A percentile compares a stretch with the other conserved stretches of the same genome.
Conservation (phyloP, 2,329 filamentous ascomycete species). For the Chaetomium olivaceum region DNA sequence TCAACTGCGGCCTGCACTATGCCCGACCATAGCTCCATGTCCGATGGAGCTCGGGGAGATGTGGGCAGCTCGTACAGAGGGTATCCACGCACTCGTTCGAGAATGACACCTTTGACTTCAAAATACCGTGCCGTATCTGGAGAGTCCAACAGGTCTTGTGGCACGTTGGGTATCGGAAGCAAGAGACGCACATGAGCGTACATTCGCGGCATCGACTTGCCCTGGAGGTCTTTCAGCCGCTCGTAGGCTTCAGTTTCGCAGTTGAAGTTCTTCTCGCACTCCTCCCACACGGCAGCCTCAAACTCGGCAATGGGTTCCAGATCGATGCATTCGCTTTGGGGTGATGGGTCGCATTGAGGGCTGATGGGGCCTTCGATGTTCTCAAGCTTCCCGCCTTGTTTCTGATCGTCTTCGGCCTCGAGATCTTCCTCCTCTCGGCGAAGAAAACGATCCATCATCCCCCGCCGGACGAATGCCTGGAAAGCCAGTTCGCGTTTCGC, state of each 20-base stretch:
- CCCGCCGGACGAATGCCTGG: constrained; percentile 9
- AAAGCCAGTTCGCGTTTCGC: neutral
- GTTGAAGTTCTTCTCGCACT: constrained; percentile 1
- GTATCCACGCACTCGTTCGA: neutral
- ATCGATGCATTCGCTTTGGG: neutral
- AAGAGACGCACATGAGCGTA: constrained; percentile 6
- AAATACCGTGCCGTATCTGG: constrained; percentile 1
- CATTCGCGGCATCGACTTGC: constrained; percentile 5
- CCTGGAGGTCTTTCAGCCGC: constrained; percentile 6
- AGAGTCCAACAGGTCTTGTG: neutral
- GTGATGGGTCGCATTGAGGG: neutral
- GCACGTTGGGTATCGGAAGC: neutral
- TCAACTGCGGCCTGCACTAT: constrained; percentile 8
- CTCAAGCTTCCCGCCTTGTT: neutral
- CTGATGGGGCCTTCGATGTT: neutral
- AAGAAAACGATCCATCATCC: constrained; percentile 5
- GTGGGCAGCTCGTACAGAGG: neutral
- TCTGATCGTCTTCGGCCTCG: neutral
- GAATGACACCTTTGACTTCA: neutral
- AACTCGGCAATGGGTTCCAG: neutral
- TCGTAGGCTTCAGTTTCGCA: constrained; percentile 6
- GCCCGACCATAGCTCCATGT: neutral
- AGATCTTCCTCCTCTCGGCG: neutral
- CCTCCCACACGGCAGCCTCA: constrained; percentile 6
- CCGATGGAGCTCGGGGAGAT: neutral